These are phyloP conservation scores for Mucor indicus DNA, from an alignment of 371 early-diverging fungal species.

Conservation along the genomic window DNA sequence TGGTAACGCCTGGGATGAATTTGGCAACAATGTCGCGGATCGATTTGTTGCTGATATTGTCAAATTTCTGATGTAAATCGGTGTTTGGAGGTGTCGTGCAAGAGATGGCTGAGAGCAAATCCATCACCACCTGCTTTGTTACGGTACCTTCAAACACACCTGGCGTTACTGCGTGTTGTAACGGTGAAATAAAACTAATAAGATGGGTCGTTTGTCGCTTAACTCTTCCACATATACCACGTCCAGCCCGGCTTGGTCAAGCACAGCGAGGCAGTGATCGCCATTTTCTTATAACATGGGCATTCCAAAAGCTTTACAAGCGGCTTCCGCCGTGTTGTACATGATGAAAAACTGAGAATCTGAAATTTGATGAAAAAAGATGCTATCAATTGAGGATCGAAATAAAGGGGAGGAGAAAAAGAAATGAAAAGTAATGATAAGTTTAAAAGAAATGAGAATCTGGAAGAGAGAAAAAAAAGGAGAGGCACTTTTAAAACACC, in stretches of 20 bases:
- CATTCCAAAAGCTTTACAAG: background rate
- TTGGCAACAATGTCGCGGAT: slow-evolving; percentile 2
- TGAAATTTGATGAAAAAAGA: no score
- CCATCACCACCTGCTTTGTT: background rate
- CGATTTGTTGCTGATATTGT: slow-evolving; percentile 3
- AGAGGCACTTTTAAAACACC: no score
- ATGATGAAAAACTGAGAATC: no score
- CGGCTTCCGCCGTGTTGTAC: background rate
- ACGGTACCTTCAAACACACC: slow-evolving; percentile 1
- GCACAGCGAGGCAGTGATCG: slow-evolving; percentile 1
- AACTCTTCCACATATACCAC: slow-evolving; percentile 9
- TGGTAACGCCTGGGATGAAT: slow-evolving; percentile 2
- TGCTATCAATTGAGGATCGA: background rate
- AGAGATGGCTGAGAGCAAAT: slow-evolving; percentile 2
- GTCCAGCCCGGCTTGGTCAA: slow-evolving; percentile 7
- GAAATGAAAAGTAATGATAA: background rate
- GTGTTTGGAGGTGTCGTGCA: background rate
- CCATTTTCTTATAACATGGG: background rate
- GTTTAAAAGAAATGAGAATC: background rate
- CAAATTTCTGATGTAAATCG: background rate
- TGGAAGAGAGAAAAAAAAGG: no score
- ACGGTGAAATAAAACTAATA: no score
- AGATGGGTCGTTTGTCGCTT: slow-evolving; percentile 2
- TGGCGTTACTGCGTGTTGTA: background rate
- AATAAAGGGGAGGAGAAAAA: background rate